A percentile compares a stretch with the other conserved stretches of the same genome.
phyloP scores from a whole-genome alignment of 192 early-diverging fungal species.

The Backusella mclennaniae region DNA sequence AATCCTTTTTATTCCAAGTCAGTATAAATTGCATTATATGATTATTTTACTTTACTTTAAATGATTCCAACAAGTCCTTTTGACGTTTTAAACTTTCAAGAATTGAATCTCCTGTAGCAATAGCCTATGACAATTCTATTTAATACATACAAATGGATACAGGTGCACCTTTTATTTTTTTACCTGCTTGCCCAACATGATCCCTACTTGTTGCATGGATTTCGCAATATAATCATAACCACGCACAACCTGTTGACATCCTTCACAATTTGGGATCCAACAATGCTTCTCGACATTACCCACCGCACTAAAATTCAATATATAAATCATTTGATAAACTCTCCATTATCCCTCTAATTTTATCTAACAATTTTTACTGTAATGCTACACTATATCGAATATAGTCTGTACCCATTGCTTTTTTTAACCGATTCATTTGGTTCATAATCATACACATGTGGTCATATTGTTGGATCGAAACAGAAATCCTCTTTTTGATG shows the following conservation, averaged over 20 bases:
- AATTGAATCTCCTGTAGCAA: slow-evolving; percentile 43
- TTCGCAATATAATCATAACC: slow-evolving; percentile 48
- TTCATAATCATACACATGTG: slow-evolving; percentile 58
- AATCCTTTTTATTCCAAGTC: slow-evolving; percentile 25
- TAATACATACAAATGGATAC: too few species aligned
- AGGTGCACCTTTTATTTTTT: not conserved
- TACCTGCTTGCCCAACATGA: slow-evolving; percentile 40
- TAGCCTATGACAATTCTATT: not conserved
- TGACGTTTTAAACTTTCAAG: slow-evolving; percentile 63
- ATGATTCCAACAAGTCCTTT: slow-evolving; percentile 61
- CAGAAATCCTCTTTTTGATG: slow-evolving; percentile 43
- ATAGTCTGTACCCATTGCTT: slow-evolving; percentile 57
- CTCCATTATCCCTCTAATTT: not conserved
- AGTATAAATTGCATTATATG: not conserved
- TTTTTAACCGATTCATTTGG: slow-evolving; percentile 51
- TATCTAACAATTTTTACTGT: slow-evolving; percentile 35
- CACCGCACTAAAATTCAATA: slow-evolving; percentile 42
- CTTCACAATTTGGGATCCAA: slow-evolving; percentile 53
- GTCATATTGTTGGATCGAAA: slow-evolving; percentile 54
- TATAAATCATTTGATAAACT: not conserved
- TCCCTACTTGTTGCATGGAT: slow-evolving; percentile 41
- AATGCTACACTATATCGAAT: slow-evolving; percentile 51
- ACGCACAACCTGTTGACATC: slow-evolving; percentile 50
- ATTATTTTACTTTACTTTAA: slow-evolving; percentile 35
- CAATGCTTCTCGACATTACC: slow-evolving; percentile 54